These are phyloP conservation scores for Penstemon eatonii DNA, from an alignment of 257 asterid species.

Conservation along the genomic window DNA sequence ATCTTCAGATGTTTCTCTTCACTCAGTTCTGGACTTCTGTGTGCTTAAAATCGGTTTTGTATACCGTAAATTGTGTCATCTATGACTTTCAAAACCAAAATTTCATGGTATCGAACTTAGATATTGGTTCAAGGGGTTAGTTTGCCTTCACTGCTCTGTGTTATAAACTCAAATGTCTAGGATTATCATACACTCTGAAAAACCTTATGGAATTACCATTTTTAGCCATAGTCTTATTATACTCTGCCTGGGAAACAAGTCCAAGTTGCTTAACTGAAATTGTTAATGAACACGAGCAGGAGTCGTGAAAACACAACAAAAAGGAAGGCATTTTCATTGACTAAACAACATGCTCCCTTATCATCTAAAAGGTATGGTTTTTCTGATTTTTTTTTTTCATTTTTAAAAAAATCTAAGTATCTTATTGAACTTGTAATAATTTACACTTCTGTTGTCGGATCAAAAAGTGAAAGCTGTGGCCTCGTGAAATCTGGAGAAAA, in stretches of 20 bases:
- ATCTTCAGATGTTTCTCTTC: too few species aligned
- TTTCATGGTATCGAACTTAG: neutral
- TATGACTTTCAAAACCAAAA: neutral
- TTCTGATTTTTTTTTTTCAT: neutral
- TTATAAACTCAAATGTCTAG: neutral
- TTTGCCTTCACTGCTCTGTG: conserved; percentile 8
- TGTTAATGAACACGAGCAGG: conserved; percentile 37
- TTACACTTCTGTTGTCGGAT: conserved; percentile 27
- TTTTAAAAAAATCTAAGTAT: neutral
- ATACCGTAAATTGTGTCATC: too few species aligned
- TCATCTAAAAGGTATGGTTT: conserved; percentile 43
- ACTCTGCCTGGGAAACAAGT: neutral
- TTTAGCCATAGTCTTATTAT: neutral
- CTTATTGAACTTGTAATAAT: conserved; percentile 1
- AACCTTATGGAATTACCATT: neutral
- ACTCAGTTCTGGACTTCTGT: neutral
- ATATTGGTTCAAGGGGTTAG: neutral
- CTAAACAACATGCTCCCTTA: conserved; percentile 18
- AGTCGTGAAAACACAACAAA: conserved; percentile 29
- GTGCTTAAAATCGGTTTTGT: too few species aligned
- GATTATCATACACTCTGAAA: neutral
- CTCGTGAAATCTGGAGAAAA: conserved; percentile 21
- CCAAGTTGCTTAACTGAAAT: neutral
- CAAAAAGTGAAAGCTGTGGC: conserved; percentile 20
- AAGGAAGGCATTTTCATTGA: conserved; percentile 28